Evolutionary conservation across 192 early-diverging fungal species (phyloP).

Genomic region (Podila epicladia): DNA sequence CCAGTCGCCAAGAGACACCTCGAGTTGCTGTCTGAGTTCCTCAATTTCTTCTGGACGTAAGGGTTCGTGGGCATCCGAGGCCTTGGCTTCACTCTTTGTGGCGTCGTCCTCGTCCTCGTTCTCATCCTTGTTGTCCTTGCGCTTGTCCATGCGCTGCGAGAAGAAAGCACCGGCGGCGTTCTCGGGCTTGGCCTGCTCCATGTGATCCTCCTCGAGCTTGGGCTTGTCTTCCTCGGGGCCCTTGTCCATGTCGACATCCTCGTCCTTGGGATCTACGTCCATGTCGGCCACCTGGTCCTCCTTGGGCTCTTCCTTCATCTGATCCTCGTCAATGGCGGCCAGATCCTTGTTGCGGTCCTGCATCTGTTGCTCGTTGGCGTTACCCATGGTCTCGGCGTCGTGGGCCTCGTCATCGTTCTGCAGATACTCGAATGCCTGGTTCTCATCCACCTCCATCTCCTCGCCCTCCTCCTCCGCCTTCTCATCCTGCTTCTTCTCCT

Average conservation of each 20-base stretch:
- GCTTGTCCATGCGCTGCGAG: slow-evolving; percentile 51
- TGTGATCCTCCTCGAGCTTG: slow-evolving; percentile 49
- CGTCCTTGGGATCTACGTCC: slow-evolving; percentile 66
- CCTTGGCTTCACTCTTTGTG: slow-evolving; percentile 35
- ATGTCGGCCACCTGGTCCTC: slow-evolving; percentile 68
- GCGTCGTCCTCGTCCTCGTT: slow-evolving; percentile 48
- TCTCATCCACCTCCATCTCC: slow-evolving; percentile 59
- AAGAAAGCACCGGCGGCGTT: slow-evolving; percentile 52
- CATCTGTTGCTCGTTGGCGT: slow-evolving; percentile 73
- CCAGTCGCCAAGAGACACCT: slow-evolving; percentile 81
- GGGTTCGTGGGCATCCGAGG: slow-evolving; percentile 51
- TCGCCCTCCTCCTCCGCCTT: slow-evolving; percentile 67
- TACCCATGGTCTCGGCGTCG: slow-evolving; percentile 80
- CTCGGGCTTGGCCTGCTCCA: slow-evolving; percentile 46
- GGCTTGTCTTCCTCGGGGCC: slow-evolving; percentile 45
- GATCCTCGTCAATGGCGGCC: slow-evolving; percentile 72
- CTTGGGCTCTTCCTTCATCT: slow-evolving; percentile 47
- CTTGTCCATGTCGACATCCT: slow-evolving; percentile 57
- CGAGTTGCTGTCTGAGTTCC: slow-evolving; percentile 82
- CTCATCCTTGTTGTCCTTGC: slow-evolving; percentile 31
- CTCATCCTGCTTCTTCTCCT: slow-evolving; percentile 49
- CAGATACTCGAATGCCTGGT: slow-evolving; percentile 79
- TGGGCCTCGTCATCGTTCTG: slow-evolving; percentile 79
- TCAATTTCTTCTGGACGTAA: slow-evolving; percentile 71
- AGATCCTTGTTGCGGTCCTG: slow-evolving; percentile 66